Conservation (phyloP, 768 basidiomycete genomes). For the Tephrocybe sp. region DNA sequence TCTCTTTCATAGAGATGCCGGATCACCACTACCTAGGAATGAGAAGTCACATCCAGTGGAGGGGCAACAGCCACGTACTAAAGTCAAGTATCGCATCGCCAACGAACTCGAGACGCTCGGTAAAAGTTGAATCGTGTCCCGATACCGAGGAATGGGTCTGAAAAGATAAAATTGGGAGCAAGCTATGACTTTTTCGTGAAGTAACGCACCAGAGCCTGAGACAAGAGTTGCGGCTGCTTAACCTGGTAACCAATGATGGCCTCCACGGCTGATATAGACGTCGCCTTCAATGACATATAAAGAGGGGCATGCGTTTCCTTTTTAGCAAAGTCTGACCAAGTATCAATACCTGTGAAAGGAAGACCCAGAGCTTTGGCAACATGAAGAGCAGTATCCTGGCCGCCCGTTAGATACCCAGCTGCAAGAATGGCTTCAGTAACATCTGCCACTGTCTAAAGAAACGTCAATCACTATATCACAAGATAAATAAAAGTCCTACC, state of each 20-base stretch:
- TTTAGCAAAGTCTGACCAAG: conserved; percentile 71
- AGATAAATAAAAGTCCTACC: conserved; percentile 36
- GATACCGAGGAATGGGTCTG: conserved; percentile 72
- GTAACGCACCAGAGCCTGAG: conserved; percentile 69
- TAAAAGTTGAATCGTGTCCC: conserved; percentile 54
- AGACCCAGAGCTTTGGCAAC: conserved; percentile 65
- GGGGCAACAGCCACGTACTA: conserved; percentile 42
- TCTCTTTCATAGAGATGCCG: conserved; percentile 68
- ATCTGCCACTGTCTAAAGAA: conserved; percentile 71
- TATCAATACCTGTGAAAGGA: conserved; percentile 59
- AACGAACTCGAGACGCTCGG: conserved; percentile 81
- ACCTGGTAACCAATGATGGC: conserved; percentile 64
- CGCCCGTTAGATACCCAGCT: conserved; percentile 77
- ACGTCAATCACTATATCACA: conserved; percentile 2
- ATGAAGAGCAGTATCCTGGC: conserved; percentile 63
- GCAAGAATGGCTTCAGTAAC: conserved; percentile 85
- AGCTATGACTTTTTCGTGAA: conserved; percentile 17
- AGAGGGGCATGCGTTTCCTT: conserved; percentile 47
- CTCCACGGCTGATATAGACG: conserved; percentile 58
- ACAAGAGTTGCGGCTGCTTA: conserved; percentile 59
- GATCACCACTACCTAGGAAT: conserved; percentile 58
- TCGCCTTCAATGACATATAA: conserved; percentile 42
- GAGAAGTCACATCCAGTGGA: conserved; percentile 9
- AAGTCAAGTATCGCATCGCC: conserved; percentile 88
- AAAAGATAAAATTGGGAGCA: conserved; percentile 8